Base-by-base conservation (phyloP, 768 basidiomycete species). In the Lactarius vividus region DNA sequence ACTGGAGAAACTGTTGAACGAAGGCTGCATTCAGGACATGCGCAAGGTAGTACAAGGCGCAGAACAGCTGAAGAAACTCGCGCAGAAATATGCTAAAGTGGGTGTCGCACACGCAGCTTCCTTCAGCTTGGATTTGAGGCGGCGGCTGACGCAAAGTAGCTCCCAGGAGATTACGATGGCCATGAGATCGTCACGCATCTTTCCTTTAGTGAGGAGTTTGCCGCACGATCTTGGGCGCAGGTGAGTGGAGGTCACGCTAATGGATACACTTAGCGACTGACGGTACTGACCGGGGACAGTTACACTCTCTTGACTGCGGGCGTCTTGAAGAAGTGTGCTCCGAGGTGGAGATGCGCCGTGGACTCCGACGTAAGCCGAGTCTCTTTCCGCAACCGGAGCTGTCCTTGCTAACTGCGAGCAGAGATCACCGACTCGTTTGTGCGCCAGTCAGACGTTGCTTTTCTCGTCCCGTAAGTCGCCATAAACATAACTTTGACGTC, bases 151-250 rank as follows among this genome's bases (percentile, higher is more conserved):
- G 9, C 54, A 28, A 18, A 33, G 13, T 29, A 65, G 63, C 6
- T 4, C 7, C 57, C 29, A 35, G n/a, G 11, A n/a, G 29, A 40
- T 2, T 67, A 67, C 46, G 20, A 59, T 15, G 42, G 57, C 28
- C 8, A 10, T 8, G 8, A 46, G 42, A 39, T 67, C 33, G 33
- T 63, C 28, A n/a, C 15, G 5, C 57, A 37, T 18, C 66, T 67
- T 39, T 55, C 57, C 6, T 67, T 67, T 4, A 40, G 61, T 23
- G 40, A 42, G 20, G 66, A 67, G 28, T 67, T 63, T 39, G 39
- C 66, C 20, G 66, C 66, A 59, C 57, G 66, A 8, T 65, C 63
- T 7, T 68, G 63, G 63, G 54, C 54, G 16, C 67, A 68, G 44
- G 67, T 68, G 46, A 15, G 64, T 46, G 33, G 31, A 46, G 28